These are phyloP conservation scores for Serpula lacrymans DNA, from an alignment of 768 basidiomycete genomes.

Conservation along the genomic window DNA sequence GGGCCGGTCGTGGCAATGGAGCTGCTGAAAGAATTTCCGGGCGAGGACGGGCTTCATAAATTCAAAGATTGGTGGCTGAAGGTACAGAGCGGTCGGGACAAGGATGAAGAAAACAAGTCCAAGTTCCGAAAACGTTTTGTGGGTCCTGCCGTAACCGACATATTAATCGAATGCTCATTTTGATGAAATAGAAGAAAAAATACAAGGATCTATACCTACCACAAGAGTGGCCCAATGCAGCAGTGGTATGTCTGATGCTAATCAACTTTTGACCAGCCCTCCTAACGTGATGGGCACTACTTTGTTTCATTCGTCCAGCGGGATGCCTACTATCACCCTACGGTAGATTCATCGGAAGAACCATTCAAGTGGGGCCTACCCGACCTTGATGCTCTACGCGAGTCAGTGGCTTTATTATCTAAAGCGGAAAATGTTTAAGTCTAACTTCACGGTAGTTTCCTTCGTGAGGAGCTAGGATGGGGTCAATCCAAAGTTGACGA, in stretches of 20 bases:
- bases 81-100: slow-evolving; percentile 89
- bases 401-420: slow-evolving; percentile 43
- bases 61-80: slow-evolving; percentile 95
- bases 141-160: slow-evolving; percentile 34
- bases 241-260: slow-evolving; percentile 58
- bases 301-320: slow-evolving; percentile 42
- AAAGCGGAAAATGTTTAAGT: slow-evolving; percentile 12
- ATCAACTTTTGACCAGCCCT: background rate
- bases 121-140: slow-evolving; percentile 86
- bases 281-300: slow-evolving; percentile 1
- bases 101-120: slow-evolving; percentile 63
- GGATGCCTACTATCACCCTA: slow-evolving; percentile 91
- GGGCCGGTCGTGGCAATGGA: slow-evolving; percentile 98
- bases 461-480: slow-evolving; percentile 82
- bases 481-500: slow-evolving; percentile 81
- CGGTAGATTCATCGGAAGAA: slow-evolving; percentile 87
- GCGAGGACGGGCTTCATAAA: slow-evolving; percentile 73
- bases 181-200: slow-evolving; percentile 69
- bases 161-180: slow-evolving; percentile 1
- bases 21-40: slow-evolving; percentile 89
- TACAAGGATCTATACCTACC: slow-evolving; percentile 81
- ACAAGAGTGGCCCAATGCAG: slow-evolving; percentile 88
- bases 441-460: slow-evolving; percentile 43
- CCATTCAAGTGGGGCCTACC: slow-evolving; percentile 96
- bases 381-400: slow-evolving; percentile 89